Percentiles rank a stretch among this genome's conserved stretches.
Evolutionary conservation across 176 grass and related monocot genomes (phyloP).

Genomic region (Melocanna baccifera): DNA sequence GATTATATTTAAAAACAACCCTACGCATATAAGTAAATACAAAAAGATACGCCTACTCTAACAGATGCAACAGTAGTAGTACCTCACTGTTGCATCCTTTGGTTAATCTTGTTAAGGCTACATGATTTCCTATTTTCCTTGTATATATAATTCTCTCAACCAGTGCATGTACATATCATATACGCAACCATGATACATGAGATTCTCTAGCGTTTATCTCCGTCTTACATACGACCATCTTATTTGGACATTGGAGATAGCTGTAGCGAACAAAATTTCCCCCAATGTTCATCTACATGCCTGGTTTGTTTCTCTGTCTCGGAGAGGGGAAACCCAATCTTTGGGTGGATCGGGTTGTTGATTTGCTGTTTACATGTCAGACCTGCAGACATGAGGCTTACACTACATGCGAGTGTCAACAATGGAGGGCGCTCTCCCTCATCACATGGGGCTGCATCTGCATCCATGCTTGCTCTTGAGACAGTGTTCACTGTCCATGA

Average conservation of each 20-base stretch:
- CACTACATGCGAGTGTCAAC: not conserved
- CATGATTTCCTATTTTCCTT: not conserved
- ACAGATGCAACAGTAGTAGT: not conserved
- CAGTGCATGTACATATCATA: not conserved
- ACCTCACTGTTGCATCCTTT: not conserved
- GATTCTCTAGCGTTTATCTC: not conserved
- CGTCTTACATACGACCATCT: not conserved
- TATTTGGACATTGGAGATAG: not conserved
- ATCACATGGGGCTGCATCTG: conserved; percentile 38
- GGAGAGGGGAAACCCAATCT: not conserved
- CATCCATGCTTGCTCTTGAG: conserved; percentile 25
- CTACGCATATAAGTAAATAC: too few relatives aligned
- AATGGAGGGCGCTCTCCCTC: conserved; percentile 24
- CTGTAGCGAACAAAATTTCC: not conserved
- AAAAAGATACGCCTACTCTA: too few relatives aligned
- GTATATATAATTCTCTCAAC: not conserved
- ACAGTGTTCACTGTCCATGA: conserved; percentile 31
- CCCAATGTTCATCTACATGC: conserved; percentile 12
- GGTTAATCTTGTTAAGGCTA: not conserved
- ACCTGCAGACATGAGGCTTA: not conserved
- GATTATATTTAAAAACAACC: too few relatives aligned
- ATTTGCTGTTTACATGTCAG: conserved; percentile 17
- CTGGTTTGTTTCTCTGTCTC: not conserved
- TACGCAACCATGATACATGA: not conserved
- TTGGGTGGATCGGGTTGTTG: not conserved